These are phyloP conservation scores for Nakazawaea pomicola DNA, from an alignment of 805 yeast genomes.

Conservation along the genomic window DNA sequence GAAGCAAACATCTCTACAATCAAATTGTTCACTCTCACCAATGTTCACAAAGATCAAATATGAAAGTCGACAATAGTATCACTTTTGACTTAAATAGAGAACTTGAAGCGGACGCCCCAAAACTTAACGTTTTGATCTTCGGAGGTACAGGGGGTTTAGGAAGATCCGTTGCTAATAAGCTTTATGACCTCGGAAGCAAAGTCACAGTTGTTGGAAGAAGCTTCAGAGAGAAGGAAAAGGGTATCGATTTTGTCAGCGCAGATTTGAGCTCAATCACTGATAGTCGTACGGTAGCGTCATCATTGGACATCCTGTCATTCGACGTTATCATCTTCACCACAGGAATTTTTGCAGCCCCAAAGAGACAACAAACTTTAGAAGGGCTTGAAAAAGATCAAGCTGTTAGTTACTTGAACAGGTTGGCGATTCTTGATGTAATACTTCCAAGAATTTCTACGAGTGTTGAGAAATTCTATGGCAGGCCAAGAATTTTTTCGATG, in stretches of 20 bases:
- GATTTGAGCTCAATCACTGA: slow-evolving; percentile 2
- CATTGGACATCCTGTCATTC: not conserved
- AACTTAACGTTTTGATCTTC: too few relatives aligned
- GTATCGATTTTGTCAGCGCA: not conserved
- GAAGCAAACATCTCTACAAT: too few relatives aligned
- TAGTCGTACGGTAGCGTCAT: not conserved
- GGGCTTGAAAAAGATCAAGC: not conserved
- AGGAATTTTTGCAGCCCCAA: not conserved
- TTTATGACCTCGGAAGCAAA: not conserved
- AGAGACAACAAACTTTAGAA: not conserved
- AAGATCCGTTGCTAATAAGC: not conserved
- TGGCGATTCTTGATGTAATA: not conserved
- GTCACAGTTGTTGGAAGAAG: not conserved
- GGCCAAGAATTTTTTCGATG: not conserved
- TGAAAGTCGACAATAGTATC: not conserved
- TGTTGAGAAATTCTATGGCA: not conserved
- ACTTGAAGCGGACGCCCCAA: not conserved
- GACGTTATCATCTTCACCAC: not conserved
- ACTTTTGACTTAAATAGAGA: too few relatives aligned
- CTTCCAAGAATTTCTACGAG: too few relatives aligned
- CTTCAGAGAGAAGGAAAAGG: not conserved
- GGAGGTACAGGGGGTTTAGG: not conserved
- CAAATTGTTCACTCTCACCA: too few relatives aligned
- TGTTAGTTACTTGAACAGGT: not conserved
- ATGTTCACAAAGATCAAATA: too few relatives aligned